These are phyloP conservation scores for Leucocoprinus birnbaumii DNA, from an alignment of 768 basidiomycete species.

Conservation along the genomic window DNA sequence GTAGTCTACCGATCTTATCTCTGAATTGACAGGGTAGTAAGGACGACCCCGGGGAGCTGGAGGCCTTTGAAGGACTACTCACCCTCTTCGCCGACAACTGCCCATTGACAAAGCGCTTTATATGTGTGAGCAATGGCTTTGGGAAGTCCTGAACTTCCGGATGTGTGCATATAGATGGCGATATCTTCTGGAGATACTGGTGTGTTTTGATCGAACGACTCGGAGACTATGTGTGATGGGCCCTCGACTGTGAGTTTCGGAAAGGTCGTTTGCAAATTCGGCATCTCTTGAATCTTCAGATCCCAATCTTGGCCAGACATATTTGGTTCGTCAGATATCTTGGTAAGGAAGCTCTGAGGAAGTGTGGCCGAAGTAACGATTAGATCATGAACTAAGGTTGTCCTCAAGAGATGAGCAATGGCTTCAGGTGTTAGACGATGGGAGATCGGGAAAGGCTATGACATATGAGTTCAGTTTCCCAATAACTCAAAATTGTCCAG, in stretches of 20 bases:
- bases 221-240: constrained; percentile 26
- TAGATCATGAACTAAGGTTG: constrained; percentile 35
- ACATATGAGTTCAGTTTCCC: background rate
- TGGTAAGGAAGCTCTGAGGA: constrained; percentile 22
- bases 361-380: constrained; percentile 31
- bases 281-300: constrained; percentile 28
- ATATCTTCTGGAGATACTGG: constrained; percentile 20
- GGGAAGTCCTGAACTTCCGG: constrained; percentile 47
- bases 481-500: background rate
- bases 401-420: constrained; percentile 30
- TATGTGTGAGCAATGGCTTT: constrained; percentile 37
- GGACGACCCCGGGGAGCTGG: background rate
- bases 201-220: constrained; percentile 21
- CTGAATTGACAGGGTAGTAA: constrained; percentile 5
- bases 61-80: constrained; percentile 24
- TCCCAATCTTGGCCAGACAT: constrained; percentile 16
- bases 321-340: constrained; percentile 20
- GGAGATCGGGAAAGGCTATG: constrained; percentile 41
- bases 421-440: constrained; percentile 34
- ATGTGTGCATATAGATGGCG: constrained; percentile 42
- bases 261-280: constrained; percentile 28
- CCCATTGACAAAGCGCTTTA: constrained; percentile 28
- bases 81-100: no score
- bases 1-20: constrained; percentile 15
- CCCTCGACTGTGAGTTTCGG: constrained; percentile 37